phyloP scores from a whole-genome alignment of 257 asterid species.

The Jaltomata sinuosa region DNA sequence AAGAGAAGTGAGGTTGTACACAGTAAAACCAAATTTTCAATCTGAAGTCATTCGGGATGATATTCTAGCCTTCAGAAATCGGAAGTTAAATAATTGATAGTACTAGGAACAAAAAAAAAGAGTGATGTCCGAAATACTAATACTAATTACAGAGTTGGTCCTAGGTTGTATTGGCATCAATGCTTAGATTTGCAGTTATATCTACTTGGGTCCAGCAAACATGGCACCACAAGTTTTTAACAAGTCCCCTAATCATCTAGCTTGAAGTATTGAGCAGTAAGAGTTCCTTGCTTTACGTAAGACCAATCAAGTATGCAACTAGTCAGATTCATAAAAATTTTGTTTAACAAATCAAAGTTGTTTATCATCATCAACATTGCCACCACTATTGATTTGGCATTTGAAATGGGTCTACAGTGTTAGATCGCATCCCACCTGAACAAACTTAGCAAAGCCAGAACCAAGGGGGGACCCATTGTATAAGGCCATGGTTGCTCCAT shows the following conservation, averaged over 20 bases:
- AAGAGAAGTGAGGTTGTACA: neutral
- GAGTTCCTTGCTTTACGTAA: neutral
- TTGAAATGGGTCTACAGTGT: neutral
- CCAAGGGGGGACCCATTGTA: slow-evolving; percentile 94
- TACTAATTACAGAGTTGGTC: neutral
- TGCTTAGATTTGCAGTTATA: neutral
- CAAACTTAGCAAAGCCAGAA: slow-evolving; percentile 87
- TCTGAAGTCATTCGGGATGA: neutral
- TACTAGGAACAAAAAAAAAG: neutral
- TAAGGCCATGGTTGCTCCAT: slow-evolving; percentile 89
- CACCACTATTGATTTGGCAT: neutral
- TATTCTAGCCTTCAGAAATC: neutral
- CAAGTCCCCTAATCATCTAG: neutral
- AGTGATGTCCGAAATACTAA: neutral
- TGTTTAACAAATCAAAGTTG: neutral
- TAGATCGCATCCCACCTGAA: slow-evolving; percentile 43
- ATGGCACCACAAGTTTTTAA: neutral
- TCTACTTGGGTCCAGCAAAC: neutral
- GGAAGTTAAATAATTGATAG: neutral
- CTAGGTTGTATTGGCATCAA: neutral
- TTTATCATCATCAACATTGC: neutral
- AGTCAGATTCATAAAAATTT: neutral
- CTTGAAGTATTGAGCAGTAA: neutral
- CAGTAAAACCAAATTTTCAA: neutral
- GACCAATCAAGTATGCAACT: neutral